These are phyloP conservation scores for Trichomonascaceae sp. DNA, from an alignment of 1,139 yeast genomes.

Conservation along the genomic window DNA sequence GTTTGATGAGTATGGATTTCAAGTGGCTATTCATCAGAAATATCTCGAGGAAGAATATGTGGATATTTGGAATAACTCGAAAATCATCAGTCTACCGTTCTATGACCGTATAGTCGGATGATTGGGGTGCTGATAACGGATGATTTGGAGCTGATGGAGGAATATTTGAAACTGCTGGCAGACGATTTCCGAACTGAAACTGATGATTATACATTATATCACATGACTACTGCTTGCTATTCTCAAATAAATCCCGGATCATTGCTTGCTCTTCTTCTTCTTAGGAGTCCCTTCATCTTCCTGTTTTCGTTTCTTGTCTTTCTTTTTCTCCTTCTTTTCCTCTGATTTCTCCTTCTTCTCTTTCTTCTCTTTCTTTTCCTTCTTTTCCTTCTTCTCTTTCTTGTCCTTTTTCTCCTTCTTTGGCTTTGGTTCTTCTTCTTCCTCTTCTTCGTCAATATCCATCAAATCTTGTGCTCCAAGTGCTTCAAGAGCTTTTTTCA, in stretches of 20 bases:
- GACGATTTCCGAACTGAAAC: too few relatives aligned
- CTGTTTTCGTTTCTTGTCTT: conserved; percentile 37
- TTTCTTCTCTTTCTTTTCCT: conserved; percentile 22
- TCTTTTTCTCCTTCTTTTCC: conserved; percentile 26
- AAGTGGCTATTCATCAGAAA: conserved; percentile 54
- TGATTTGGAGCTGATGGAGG: too few relatives aligned
- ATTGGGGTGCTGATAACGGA: neutral
- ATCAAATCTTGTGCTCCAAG: conserved; percentile 46
- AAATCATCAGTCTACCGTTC: neutral
- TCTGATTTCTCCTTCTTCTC: conserved; percentile 27
- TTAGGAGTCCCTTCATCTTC: conserved; percentile 38
- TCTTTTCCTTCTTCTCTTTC: conserved; percentile 51
- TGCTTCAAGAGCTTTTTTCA: conserved; percentile 79
- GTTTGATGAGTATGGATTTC: conserved; percentile 78
- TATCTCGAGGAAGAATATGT: conserved; percentile 15
- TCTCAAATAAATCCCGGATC: conserved; percentile 5
- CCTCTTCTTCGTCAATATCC: conserved; percentile 41
- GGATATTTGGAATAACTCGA: neutral
- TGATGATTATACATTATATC: too few relatives aligned
- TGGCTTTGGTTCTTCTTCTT: conserved; percentile 36
- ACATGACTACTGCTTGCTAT: too few relatives aligned
- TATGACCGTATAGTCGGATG: neutral
- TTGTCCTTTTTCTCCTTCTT: conserved; percentile 41
- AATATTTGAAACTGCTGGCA: too few relatives aligned
- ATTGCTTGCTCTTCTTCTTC: conserved; percentile 26